These are phyloP conservation scores for Blumeriella jaapii DNA, from an alignment of 2,329 filamentous ascomycete species.

Conservation along the genomic window DNA sequence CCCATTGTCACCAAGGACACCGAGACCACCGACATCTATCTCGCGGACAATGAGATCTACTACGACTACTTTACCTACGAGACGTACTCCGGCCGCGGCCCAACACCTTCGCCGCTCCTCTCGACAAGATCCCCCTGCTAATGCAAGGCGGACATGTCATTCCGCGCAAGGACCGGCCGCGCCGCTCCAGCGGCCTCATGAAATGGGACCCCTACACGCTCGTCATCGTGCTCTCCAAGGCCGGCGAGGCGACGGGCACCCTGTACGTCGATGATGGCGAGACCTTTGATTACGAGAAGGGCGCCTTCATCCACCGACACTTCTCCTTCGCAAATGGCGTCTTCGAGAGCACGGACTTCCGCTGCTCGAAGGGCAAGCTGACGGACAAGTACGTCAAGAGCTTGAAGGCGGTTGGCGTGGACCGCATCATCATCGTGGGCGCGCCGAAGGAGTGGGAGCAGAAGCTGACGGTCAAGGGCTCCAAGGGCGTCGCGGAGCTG, in stretches of 20 bases:
- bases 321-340: slow-evolving; percentile 54
- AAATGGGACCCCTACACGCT: slow-evolving; percentile 91
- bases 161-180: slow-evolving; percentile 75
- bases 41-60: slow-evolving; percentile 81
- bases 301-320: slow-evolving; percentile 76
- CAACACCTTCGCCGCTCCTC: slow-evolving; percentile 58
- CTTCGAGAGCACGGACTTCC: slow-evolving; percentile 59
- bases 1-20: slow-evolving; percentile 73
- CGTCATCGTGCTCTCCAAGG: slow-evolving; percentile 58
- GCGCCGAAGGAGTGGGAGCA: slow-evolving; percentile 61
- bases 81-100: slow-evolving; percentile 57
- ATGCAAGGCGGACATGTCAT: slow-evolving; percentile 92
- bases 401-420: slow-evolving; percentile 68
- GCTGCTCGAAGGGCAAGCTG: slow-evolving; percentile 44
- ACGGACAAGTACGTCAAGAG: slow-evolving; percentile 64
- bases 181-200: slow-evolving; percentile 81
- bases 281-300: slow-evolving; percentile 74
- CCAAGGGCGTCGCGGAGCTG: slow-evolving; percentile 45
- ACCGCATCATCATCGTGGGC: slow-evolving; percentile 75
- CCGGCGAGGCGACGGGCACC: slow-evolving; percentile 64
- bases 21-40: slow-evolving; percentile 65
- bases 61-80: slow-evolving; percentile 93
- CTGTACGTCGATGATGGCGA: slow-evolving; percentile 92
- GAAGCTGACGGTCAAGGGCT: slow-evolving; percentile 46
- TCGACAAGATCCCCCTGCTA: slow-evolving; percentile 78